A percentile compares a stretch with the other conserved stretches of the same genome.
These are phyloP conservation scores for Haplosporangium gracile DNA, from an alignment of 192 early-diverging fungal species.

Conservation along the genomic window DNA sequence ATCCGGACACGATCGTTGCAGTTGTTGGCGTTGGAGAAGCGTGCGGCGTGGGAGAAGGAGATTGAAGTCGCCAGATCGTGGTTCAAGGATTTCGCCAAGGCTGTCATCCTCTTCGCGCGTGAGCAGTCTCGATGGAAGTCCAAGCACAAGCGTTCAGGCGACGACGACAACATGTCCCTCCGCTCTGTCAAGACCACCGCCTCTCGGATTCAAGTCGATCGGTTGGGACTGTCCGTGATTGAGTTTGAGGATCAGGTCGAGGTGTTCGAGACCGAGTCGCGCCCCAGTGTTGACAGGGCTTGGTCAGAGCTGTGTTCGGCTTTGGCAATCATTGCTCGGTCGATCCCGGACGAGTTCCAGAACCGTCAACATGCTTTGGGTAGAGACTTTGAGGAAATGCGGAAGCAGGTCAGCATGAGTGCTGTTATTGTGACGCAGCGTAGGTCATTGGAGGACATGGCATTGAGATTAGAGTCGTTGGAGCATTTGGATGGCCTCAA, in stretches of 20 bases:
- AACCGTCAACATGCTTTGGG: constrained; percentile 26
- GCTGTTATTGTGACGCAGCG: constrained; percentile 46
- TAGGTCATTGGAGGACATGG: constrained; percentile 36
- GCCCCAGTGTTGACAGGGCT: constrained; percentile 33
- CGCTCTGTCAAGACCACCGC: constrained; percentile 44
- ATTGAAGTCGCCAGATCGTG: constrained; percentile 43
- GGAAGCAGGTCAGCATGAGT: constrained; percentile 41
- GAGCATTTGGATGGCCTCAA: constrained; percentile 36
- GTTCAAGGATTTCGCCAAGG: constrained; percentile 57
- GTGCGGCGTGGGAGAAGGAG: constrained; percentile 49
- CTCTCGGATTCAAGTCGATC: constrained; percentile 33
- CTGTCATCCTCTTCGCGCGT: constrained; percentile 45
- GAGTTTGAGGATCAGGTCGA: constrained; percentile 52
- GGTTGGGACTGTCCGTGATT: constrained; percentile 39
- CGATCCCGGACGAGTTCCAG: constrained; percentile 44
- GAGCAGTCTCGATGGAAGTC: constrained; percentile 42
- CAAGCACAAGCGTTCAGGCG: constrained; percentile 22
- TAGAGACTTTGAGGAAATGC: constrained; percentile 48
- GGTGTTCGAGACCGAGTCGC: constrained; percentile 50
- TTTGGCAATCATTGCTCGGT: constrained; percentile 27
- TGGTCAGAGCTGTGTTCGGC: constrained; percentile 48
- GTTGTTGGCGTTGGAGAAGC: constrained; percentile 39
- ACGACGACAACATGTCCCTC: constrained; percentile 37
- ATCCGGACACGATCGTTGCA: constrained; percentile 37
- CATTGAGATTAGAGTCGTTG: constrained; percentile 28